These are phyloP conservation scores for Coemansia sp. DNA, from an alignment of 192 early-diverging fungal genomes.

Conservation along the genomic window DNA sequence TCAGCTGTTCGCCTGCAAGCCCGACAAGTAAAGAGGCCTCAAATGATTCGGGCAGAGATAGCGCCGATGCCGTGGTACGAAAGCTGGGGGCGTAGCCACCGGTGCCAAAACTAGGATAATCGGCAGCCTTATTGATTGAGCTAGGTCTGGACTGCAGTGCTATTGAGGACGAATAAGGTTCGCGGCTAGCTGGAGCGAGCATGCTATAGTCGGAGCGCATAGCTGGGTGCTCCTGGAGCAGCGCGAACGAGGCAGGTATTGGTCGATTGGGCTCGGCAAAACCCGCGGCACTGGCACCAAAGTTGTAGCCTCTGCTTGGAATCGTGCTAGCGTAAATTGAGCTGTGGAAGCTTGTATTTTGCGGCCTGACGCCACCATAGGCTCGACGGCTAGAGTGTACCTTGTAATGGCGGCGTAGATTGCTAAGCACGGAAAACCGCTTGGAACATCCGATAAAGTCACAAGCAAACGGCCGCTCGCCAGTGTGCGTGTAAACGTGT, in stretches of 20 bases:
- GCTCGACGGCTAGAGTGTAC: constrained; percentile 26
- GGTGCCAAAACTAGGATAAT: background rate
- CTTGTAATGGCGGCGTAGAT: constrained; percentile 67
- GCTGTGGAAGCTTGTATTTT: background rate
- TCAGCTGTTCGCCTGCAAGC: background rate
- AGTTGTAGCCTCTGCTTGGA: background rate
- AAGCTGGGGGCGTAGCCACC: constrained; percentile 6
- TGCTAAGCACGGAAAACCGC: constrained; percentile 75
- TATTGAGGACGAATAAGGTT: background rate
- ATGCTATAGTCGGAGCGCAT: background rate
- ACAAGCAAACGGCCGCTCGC: constrained; percentile 61
- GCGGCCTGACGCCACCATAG: background rate
- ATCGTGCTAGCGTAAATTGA: background rate
- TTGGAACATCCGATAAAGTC: constrained; percentile 58
- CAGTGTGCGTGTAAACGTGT: constrained; percentile 64
- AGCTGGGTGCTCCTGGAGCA: background rate
- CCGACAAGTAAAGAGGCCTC: background rate
- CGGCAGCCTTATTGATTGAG: background rate
- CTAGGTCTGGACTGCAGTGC: background rate
- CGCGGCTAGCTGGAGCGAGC: background rate
- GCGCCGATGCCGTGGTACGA: constrained; percentile 1
- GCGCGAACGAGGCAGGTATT: background rate
- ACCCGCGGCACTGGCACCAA: background rate
- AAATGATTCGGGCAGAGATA: background rate
- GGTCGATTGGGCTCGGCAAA: background rate